These are phyloP conservation scores for Naumovozyma dairenensis DNA, from an alignment of 805 yeast species.

Conservation along the genomic window DNA sequence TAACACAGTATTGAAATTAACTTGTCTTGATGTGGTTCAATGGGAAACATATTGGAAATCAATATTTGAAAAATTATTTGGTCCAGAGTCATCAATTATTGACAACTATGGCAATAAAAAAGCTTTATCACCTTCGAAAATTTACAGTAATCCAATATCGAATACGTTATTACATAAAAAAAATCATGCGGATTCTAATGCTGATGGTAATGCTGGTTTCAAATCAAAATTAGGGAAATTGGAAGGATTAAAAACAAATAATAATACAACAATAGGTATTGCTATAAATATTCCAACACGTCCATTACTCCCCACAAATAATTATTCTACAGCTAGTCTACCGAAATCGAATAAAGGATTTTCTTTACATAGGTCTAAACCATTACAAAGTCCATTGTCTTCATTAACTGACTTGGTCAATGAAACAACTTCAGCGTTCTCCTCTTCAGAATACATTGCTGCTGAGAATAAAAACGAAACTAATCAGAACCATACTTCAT, in stretches of 20 bases:
- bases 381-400: conserved; percentile 10
- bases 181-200: no score
- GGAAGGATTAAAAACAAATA: conserved; percentile 8
- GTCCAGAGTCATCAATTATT: no score
- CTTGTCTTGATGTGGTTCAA: conserved; percentile 15
- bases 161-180: no score
- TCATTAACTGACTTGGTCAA: conserved; percentile 5
- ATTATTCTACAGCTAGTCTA: not conserved
- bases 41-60: conserved; percentile 24
- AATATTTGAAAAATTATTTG: conserved; percentile 11
- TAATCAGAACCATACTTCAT: no score
- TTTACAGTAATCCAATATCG: no score
- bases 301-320: not conserved
- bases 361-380: conserved; percentile 15
- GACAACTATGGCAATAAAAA: no score
- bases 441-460: not conserved
- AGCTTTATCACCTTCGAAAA: no score
- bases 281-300: conserved; percentile 4
- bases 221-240: conserved; percentile 13
- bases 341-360: not conserved
- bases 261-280: conserved; percentile 11
- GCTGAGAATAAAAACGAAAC: not conserved
- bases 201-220: no score
- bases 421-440: not conserved
- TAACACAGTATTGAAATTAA: conserved; percentile 11